Percentiles rank a stretch among this genome's conserved stretches.
phyloP scores from a whole-genome alignment of 2,329 filamentous ascomycete genomes.

The Fusarium bactridioides region DNA sequence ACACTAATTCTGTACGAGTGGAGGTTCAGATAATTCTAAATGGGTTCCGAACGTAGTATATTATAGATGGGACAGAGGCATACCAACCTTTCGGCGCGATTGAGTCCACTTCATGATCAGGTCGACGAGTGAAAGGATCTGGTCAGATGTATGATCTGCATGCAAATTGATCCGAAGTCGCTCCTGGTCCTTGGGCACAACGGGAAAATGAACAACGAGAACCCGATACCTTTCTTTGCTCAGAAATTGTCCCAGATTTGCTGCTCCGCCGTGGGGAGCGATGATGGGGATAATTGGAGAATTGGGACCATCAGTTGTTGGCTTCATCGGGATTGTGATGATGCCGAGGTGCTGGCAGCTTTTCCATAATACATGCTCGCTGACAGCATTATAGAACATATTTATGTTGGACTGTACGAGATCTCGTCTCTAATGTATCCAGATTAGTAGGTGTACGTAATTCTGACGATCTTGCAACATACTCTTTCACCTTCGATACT shows the following conservation, averaged over 20 bases:
- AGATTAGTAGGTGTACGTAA: accelerated
- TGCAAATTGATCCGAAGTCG: background rate
- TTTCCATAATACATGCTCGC: background rate
- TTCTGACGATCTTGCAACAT: accelerated
- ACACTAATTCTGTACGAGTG: background rate
- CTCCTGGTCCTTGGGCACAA: background rate
- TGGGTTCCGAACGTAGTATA: background rate
- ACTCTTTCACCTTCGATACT: background rate
- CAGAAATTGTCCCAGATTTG: background rate
- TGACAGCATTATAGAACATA: background rate
- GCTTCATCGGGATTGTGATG: background rate
- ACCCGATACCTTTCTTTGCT: background rate
- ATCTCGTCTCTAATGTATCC: background rate
- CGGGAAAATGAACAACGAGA: background rate
- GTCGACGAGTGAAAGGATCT: background rate
- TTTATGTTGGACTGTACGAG: background rate
- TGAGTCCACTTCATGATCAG: background rate
- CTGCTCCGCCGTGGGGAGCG: background rate
- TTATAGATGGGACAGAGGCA: background rate
- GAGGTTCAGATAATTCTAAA: background rate
- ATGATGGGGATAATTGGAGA: background rate
- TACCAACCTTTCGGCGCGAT: background rate
- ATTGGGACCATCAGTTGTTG: accelerated
- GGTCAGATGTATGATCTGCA: background rate
- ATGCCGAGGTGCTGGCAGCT: background rate